These are phyloP conservation scores for Colletotrichum camelliae DNA, from an alignment of 2,329 filamentous ascomycete species.

Conservation along the genomic window DNA sequence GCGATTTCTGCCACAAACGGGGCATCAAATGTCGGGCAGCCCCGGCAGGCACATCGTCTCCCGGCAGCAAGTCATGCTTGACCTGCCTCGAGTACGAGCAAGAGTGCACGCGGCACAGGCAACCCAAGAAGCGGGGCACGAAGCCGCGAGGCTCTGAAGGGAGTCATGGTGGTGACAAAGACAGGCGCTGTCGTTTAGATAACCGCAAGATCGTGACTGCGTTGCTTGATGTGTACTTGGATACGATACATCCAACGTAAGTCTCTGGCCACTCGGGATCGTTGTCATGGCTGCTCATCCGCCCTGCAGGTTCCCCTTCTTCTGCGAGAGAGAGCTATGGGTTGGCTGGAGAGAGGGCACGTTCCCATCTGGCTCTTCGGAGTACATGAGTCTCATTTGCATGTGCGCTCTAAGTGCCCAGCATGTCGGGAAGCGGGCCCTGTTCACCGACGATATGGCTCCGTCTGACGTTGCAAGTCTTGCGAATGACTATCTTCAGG, in stretches of 20 bases:
- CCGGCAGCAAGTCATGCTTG: background rate
- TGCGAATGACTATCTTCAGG: background rate
- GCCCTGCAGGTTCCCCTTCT: background rate
- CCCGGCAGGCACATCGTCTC: background rate
- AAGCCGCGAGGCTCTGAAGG: background rate
- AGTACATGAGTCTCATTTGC: background rate
- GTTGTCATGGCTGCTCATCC: fast-evolving
- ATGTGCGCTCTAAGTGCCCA: background rate
- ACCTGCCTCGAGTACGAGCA: background rate
- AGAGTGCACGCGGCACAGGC: background rate
- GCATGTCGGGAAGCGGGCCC: background rate
- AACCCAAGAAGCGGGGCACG: background rate
- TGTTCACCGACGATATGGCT: background rate
- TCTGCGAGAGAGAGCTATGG: background rate
- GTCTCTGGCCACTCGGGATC: fast-evolving
- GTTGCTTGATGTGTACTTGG: background rate
- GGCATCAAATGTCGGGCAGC: conserved; percentile 18
- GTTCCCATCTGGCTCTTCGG: background rate
- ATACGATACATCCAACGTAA: background rate
- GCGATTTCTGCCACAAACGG: conserved; percentile 12
- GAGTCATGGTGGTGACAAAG: background rate
- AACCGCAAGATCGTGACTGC: background rate
- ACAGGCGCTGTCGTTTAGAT: background rate
- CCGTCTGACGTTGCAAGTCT: background rate
- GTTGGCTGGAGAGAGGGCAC: background rate